phyloP scores from a whole-genome alignment of 805 yeast genomes.

The Ogataea populi-albae region DNA sequence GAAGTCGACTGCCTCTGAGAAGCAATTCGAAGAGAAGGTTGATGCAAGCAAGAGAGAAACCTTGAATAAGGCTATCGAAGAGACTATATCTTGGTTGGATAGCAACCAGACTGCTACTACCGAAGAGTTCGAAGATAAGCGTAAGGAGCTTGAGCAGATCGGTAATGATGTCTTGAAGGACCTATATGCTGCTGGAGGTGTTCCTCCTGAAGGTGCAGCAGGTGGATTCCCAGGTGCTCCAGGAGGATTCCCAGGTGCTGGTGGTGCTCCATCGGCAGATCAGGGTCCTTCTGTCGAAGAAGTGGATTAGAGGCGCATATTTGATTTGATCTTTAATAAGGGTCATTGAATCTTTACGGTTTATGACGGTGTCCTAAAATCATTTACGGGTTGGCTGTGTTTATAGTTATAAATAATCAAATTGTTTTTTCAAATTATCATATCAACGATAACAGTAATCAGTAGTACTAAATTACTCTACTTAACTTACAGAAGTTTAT shows the following conservation, averaged over 20 bases:
- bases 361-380: no score
- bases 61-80: conserved; percentile 77
- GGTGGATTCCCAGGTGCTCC: conserved; percentile 57
- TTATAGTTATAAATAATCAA: no score
- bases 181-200: conserved; percentile 94
- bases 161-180: conserved; percentile 97
- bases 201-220: conserved; percentile 63
- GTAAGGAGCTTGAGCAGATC: conserved; percentile 91
- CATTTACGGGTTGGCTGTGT: no score
- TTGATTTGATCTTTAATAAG: no score
- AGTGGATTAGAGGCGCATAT: conserved; percentile 60
- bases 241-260: conserved; percentile 35
- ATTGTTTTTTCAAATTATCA: no score
- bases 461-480: no score
- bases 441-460: no score
- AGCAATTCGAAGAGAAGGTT: conserved; percentile 75
- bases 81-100: conserved; percentile 89
- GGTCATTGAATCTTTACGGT: no score
- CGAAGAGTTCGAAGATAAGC: conserved; percentile 89
- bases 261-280: conserved; percentile 53
- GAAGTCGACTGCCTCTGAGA: conserved; percentile 77
- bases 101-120: conserved; percentile 87
- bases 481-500: no score
- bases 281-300: conserved; percentile 76
- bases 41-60: conserved; percentile 46